Evolutionary conservation across 1,284 basidiomycete species (phyloP).

Genomic region (Meira miltonrushii): DNA sequence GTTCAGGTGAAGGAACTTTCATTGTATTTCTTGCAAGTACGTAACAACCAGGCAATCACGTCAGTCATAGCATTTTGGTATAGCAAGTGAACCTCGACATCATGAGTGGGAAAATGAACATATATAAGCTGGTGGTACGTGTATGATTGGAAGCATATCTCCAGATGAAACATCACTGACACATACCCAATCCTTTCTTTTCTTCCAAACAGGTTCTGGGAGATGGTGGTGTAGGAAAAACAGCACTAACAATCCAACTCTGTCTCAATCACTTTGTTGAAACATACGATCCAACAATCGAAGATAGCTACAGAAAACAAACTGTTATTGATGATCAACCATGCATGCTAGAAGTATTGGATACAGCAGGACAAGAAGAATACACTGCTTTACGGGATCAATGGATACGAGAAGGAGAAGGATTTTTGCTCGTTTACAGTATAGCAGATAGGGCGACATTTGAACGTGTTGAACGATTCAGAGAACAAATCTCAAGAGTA

Average conservation of each 20-base stretch:
- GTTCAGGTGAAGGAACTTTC: no score
- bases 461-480: conserved; percentile 52
- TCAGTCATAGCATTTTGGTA: no score
- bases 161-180: no score
- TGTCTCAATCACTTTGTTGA: conserved; percentile 24
- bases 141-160: no score
- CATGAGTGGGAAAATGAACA: no score
- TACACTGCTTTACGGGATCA: conserved; percentile 54
- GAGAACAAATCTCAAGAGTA: conserved; percentile 50
- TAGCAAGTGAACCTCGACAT: no score
- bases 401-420: conserved; percentile 55
- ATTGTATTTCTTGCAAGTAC: no score
- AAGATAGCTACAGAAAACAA: conserved; percentile 54
- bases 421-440: conserved; percentile 54
- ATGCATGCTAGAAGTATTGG: conserved; percentile 69
- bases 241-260: conserved; percentile 73
- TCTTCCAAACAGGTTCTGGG: conserved; percentile 82
- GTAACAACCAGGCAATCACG: no score
- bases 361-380: conserved; percentile 76
- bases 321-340: conserved; percentile 54
- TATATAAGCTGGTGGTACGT: no score
- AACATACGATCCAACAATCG: conserved; percentile 53
- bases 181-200: neutral
- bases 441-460: conserved; percentile 54
- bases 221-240: conserved; percentile 97